Conservation (phyloP, 2,329 filamentous ascomycete species). For the Talaromyces sp. region DNA sequence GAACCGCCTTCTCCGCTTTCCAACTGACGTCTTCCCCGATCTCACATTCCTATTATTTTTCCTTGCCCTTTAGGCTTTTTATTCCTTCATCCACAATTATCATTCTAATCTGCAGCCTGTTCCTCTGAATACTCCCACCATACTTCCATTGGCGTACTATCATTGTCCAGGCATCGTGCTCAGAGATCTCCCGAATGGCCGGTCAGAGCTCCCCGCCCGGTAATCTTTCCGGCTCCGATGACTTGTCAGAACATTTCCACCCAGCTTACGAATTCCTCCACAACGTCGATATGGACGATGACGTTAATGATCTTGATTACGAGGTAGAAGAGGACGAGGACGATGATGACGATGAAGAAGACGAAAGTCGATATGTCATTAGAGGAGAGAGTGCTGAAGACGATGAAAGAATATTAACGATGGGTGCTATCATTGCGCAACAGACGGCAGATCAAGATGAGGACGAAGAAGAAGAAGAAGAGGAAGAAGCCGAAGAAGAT, state of each 20-base stretch:
- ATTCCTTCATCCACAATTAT: background rate
- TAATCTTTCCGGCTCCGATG: constrained; percentile 22
- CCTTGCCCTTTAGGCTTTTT: too few species aligned
- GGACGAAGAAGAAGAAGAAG: background rate
- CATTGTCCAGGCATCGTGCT: too few species aligned
- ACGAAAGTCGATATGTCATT: constrained; percentile 1
- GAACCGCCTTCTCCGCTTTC: constrained; percentile 11
- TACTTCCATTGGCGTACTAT: too few species aligned
- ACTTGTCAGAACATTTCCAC: constrained; percentile 33
- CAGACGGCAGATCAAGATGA: constrained; percentile 23
- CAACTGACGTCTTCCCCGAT: background rate
- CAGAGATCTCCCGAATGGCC: constrained; percentile 26
- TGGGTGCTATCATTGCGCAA: background rate
- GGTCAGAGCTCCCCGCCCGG: constrained; percentile 27
- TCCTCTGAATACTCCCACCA: background rate
- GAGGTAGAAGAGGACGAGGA: constrained; percentile 34
- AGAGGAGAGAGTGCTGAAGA: background rate
- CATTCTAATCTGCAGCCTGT: background rate
- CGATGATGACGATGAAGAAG: constrained; percentile 28
- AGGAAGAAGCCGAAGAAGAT: background rate
- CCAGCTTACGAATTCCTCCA: constrained; percentile 38
- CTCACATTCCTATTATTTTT: too few species aligned
- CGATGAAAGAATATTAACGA: background rate
- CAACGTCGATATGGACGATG: constrained; percentile 19
- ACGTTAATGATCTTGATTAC: constrained; percentile 39